Percentiles rank a stretch among this genome's conserved stretches.
Evolutionary conservation across 768 basidiomycete species (phyloP).

Genomic region (Lentinula lateritia): DNA sequence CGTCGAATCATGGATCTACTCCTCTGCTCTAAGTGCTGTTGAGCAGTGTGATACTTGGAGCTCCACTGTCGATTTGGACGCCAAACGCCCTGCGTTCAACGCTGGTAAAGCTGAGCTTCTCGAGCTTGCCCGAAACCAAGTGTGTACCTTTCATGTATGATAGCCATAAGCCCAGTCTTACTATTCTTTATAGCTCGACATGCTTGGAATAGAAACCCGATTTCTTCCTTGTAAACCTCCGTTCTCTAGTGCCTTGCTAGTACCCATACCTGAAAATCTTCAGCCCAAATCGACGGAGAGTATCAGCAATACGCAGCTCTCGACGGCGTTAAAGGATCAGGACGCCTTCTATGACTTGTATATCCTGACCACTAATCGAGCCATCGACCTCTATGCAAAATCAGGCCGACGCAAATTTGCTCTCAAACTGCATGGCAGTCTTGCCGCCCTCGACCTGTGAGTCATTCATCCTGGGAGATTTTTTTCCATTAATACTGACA

Average conservation of each 20-base stretch:
- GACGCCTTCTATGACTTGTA: slow-evolving; percentile 78
- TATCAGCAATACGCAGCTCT: slow-evolving; percentile 60
- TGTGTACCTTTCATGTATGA: slow-evolving; percentile 23
- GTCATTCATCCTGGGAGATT: slow-evolving; percentile 20
- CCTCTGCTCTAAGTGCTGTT: slow-evolving; percentile 78
- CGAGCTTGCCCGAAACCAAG: slow-evolving; percentile 86
- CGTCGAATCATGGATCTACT: slow-evolving; percentile 91
- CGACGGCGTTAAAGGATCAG: slow-evolving; percentile 47
- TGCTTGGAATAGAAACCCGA: slow-evolving; percentile 68
- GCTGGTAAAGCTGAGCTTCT: slow-evolving; percentile 86
- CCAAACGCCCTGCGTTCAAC: slow-evolving; percentile 45
- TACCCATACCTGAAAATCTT: slow-evolving; percentile 13
- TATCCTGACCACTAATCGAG: slow-evolving; percentile 64
- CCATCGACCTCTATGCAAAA: slow-evolving; percentile 79
- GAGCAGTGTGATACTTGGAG: slow-evolving; percentile 77
- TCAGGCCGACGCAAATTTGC: slow-evolving; percentile 85
- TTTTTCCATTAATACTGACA: background rate
- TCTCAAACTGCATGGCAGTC: slow-evolving; percentile 74
- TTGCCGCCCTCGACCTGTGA: slow-evolving; percentile 88
- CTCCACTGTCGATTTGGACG: slow-evolving; percentile 39
- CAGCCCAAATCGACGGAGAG: slow-evolving; percentile 18
- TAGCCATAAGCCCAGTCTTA: background rate
- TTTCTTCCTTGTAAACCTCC: slow-evolving; percentile 71
- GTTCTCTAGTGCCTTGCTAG: slow-evolving; percentile 52
- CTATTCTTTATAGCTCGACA: slow-evolving; percentile 60